Conservation (phyloP, 192 early-diverging fungal species). For the Gamsiella multidivaricata region DNA sequence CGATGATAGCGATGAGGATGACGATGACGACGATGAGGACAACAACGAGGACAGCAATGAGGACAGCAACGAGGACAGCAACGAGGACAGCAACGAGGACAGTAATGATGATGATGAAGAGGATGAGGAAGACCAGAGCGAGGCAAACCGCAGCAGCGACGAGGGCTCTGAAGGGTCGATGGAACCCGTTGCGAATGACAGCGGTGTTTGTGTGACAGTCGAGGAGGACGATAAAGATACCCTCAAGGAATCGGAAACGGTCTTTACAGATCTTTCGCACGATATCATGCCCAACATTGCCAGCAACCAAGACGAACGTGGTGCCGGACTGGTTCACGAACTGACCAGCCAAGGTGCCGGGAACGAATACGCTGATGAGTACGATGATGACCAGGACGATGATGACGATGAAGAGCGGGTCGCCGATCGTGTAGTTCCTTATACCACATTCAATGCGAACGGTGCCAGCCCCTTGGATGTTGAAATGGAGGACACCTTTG, state of each 20-base stretch:
- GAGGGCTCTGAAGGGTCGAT: neutral
- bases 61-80: constrained; percentile 18
- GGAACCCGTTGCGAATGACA: neutral
- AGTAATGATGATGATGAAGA: constrained; percentile 12
- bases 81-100: constrained; percentile 9
- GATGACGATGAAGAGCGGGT: constrained; percentile 37
- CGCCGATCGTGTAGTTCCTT: constrained; percentile 19
- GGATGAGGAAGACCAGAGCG: constrained; percentile 8
- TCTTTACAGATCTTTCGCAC: neutral
- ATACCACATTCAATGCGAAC: constrained; percentile 1
- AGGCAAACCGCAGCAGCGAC: neutral
- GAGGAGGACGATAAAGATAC: constrained; percentile 21
- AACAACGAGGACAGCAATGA: constrained; percentile 16
- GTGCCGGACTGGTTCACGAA: no score
- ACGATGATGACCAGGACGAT: constrained; percentile 23
- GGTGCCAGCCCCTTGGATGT: constrained; percentile 43
- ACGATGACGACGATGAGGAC: constrained; percentile 8
- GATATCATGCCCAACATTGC: neutral
- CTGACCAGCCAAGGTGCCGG: neutral
- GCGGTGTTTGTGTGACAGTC: constrained; percentile 14
- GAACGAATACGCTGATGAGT: constrained; percentile 11
- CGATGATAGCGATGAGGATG: constrained; percentile 5
- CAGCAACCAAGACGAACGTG: no score
- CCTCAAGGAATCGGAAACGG: neutral
- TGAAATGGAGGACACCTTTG: constrained; percentile 26